Percentiles rank a stretch among this genome's conserved stretches.
Evolutionary conservation across 2,329 filamentous ascomycete species (phyloP).

Genomic region (Fusarium sp.): DNA sequence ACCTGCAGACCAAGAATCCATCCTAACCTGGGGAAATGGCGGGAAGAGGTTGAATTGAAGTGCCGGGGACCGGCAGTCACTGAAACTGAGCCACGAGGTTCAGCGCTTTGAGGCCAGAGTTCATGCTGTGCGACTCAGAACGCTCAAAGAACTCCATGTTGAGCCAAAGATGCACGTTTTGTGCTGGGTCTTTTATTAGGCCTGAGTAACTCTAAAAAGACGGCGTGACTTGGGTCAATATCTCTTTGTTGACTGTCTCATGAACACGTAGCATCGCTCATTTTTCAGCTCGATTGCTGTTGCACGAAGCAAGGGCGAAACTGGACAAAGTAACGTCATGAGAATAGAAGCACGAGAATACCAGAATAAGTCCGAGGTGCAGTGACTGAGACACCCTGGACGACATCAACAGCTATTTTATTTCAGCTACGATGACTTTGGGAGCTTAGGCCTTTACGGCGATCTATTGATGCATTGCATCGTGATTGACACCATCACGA

Average conservation of each 20-base stretch:
- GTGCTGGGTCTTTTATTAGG: not conserved
- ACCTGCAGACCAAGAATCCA: not conserved
- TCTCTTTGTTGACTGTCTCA: not conserved
- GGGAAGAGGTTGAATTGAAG: not conserved
- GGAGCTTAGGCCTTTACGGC: not conserved
- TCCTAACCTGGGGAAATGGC: not conserved
- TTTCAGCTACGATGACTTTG: not conserved
- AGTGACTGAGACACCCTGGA: not conserved
- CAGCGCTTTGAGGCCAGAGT: not conserved
- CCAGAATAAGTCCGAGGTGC: not conserved
- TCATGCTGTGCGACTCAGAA: not conserved
- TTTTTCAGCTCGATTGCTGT: not conserved
- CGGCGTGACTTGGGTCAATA: not conserved
- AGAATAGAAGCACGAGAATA: not conserved
- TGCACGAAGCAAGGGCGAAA: constrained; percentile 4
- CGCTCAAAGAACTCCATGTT: not conserved
- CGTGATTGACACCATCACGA: not conserved
- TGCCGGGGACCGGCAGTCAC: constrained; percentile 14
- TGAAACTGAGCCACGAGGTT: not conserved
- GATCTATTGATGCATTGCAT: not conserved
- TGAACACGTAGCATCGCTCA: not conserved
- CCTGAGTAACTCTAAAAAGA: not conserved
- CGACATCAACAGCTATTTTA: not conserved
- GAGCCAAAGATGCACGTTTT: not conserved
- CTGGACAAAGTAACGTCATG: not conserved